phyloP scores from a whole-genome alignment of 108 stramenopile species.

The Stephanodiscus triporus region DNA sequence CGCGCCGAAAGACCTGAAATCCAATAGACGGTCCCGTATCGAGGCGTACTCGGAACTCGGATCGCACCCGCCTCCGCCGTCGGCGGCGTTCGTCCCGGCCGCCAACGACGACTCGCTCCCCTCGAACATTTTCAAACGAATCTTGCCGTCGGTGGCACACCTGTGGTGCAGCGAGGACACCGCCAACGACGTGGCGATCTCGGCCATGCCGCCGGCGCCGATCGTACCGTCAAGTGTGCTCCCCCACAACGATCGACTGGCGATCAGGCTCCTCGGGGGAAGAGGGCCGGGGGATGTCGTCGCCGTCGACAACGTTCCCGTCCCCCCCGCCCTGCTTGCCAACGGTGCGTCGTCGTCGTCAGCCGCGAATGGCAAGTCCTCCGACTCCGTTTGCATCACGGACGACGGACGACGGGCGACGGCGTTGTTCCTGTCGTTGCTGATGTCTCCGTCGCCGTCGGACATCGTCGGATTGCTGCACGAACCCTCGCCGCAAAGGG shows the following conservation, averaged over 20 bases:
- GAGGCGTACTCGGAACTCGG: constrained; percentile 23
- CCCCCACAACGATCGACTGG: constrained; percentile 37
- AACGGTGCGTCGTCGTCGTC: constrained; percentile 40
- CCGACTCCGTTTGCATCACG: constrained; percentile 17
- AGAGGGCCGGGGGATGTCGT: constrained; percentile 20
- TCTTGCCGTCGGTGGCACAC: constrained; percentile 44
- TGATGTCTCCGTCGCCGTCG: not conserved
- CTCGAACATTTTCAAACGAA: constrained; percentile 50
- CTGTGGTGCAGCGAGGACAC: constrained; percentile 47
- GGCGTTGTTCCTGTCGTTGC: not conserved
- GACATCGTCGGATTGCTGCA: constrained; percentile 9
- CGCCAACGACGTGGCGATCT: constrained; percentile 31
- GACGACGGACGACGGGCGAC: not conserved
- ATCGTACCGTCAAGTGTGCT: constrained; percentile 20
- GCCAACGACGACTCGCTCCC: not conserved
- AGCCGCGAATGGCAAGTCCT: constrained; percentile 53
- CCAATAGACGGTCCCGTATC: constrained; percentile 43
- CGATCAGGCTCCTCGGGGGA: constrained; percentile 1
- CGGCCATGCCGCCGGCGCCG: constrained; percentile 27
- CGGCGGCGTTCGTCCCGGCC: not conserved
- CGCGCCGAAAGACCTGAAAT: constrained; percentile 35
- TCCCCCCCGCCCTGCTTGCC: not conserved
- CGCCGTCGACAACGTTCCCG: not conserved
- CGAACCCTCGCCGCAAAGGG: constrained; percentile 11
- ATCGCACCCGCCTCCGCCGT: not conserved